Evolutionary conservation across 2,329 filamentous ascomycete genomes (phyloP).

Genomic region (Phaeosphaeria sp.): DNA sequence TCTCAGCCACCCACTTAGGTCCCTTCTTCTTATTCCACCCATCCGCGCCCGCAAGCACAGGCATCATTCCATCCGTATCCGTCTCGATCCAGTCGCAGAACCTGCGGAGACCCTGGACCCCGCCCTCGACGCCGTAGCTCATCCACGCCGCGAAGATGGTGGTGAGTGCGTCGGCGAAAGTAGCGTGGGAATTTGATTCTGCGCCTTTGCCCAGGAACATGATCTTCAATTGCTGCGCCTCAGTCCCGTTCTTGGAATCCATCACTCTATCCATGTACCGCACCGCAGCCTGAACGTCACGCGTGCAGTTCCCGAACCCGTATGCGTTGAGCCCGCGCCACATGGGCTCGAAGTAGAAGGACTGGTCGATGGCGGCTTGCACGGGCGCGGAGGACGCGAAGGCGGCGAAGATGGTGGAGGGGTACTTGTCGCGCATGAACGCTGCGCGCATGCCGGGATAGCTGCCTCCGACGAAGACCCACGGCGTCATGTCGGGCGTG

Average conservation of each 20-base stretch:
- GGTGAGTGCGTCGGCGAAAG: conserved; percentile 55
- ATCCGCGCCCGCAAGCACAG: conserved; percentile 43
- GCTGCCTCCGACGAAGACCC: conserved; percentile 48
- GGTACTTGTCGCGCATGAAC: conserved; percentile 48
- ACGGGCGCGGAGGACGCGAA: conserved; percentile 51
- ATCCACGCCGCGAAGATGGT: conserved; percentile 55
- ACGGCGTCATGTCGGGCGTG: conserved; percentile 45
- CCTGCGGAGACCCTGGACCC: conserved; percentile 37
- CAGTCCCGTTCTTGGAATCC: conserved; percentile 31
- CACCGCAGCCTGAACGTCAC: conserved; percentile 58
- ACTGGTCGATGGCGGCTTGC: conserved; percentile 58
- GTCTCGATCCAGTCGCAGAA: conserved; percentile 59
- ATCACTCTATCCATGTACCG: conserved; percentile 58
- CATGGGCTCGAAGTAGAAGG: conserved; percentile 59
- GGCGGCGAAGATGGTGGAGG: conserved; percentile 46
- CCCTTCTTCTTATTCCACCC: conserved; percentile 54
- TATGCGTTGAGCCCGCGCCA: conserved; percentile 54
- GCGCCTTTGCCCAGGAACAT: conserved; percentile 56
- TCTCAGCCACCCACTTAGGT: conserved; percentile 49
- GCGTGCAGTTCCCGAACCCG: conserved; percentile 56
- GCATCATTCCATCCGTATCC: conserved; percentile 45
- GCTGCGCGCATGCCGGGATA: conserved; percentile 50
- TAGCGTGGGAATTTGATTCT: conserved; percentile 54
- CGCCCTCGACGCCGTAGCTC: conserved; percentile 51
- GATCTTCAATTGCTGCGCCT: conserved; percentile 54